Percentiles rank a stretch among this genome's conserved stretches.
Conservation (phyloP, 768 basidiomycete species). For the Lactarius sanguifluus region DNA sequence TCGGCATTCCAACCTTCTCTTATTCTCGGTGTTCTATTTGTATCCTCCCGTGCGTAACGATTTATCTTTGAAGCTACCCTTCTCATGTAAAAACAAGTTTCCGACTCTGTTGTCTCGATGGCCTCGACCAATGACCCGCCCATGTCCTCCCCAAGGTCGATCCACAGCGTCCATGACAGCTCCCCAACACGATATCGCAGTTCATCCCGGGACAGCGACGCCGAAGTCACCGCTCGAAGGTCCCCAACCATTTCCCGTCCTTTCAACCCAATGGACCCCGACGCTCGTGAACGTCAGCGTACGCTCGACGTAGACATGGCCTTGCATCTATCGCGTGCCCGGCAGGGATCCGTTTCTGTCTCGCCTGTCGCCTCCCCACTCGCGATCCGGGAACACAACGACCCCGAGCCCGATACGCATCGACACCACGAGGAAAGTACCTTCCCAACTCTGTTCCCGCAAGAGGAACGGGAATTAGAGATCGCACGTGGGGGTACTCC, state of each 20-base stretch:
- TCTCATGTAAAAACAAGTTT: not conserved
- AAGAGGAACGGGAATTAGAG: constrained; percentile 51
- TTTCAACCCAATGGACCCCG: constrained; percentile 67
- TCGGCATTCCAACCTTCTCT: not conserved
- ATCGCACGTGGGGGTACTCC: constrained; percentile 38
- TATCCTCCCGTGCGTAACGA: not conserved
- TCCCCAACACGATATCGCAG: constrained; percentile 16
- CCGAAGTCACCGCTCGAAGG: constrained; percentile 45
- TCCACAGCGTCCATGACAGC: constrained; percentile 10
- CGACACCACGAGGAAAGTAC: constrained; percentile 33
- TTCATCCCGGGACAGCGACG: constrained; percentile 36
- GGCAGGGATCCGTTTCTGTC: constrained; percentile 55
- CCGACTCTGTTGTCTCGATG: constrained; percentile 3
- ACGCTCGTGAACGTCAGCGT: constrained; percentile 81
- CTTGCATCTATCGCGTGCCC: constrained; percentile 70
- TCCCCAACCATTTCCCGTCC: constrained; percentile 65
- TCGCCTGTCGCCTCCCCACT: constrained; percentile 35
- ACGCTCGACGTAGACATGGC: constrained; percentile 96
- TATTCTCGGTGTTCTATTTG: not conserved
- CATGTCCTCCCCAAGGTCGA: constrained; percentile 18
- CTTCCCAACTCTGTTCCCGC: constrained; percentile 47
- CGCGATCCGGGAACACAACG: constrained; percentile 39
- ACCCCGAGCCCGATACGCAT: constrained; percentile 34
- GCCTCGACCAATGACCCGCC: constrained; percentile 11
- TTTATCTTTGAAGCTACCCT: not conserved